A percentile compares a stretch with the other conserved stretches of the same genome.
These are phyloP conservation scores for Beta lomatogona DNA, from an alignment of 179 eudicot species.

Conservation along the genomic window DNA sequence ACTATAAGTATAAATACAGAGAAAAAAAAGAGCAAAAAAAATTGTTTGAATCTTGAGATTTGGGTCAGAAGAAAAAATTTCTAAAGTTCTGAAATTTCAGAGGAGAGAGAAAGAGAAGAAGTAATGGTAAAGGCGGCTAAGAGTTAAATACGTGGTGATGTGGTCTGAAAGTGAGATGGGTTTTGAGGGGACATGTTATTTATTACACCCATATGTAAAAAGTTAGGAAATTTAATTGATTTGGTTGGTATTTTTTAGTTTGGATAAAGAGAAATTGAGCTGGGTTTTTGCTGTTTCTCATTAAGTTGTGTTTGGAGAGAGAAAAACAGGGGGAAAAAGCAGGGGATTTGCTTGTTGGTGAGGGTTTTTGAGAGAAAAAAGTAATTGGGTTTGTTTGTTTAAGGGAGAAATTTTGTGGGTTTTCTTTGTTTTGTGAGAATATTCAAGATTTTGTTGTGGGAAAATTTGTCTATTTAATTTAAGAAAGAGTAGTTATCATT, in stretches of 20 bases:
- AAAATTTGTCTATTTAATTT: too few relatives aligned
- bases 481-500: neutral
- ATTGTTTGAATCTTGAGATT: conserved; percentile 20
- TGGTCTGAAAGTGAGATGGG: conserved; percentile 28
- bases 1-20: neutral
- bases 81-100: conserved; percentile 18
- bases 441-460: neutral
- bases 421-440: neutral
- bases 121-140: conserved; percentile 61
- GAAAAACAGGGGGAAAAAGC: conserved; percentile 17
- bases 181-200: conserved; percentile 29
- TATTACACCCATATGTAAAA: conserved; percentile 14
- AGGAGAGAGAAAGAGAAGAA: conserved; percentile 5
- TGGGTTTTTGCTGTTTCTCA: conserved; percentile 21
- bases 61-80: conserved; percentile 31
- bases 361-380: neutral
- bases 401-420: neutral
- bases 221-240: conserved; percentile 2
- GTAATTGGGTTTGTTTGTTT: neutral
- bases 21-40: neutral
- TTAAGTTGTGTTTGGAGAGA: neutral
- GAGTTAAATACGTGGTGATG: conserved; percentile 24
- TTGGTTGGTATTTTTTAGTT: neutral
- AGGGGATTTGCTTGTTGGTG: conserved; percentile 11
- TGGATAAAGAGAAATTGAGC: neutral